phyloP scores from a whole-genome alignment of 345 rosid genomes.

The Carallia pectinifolia region DNA sequence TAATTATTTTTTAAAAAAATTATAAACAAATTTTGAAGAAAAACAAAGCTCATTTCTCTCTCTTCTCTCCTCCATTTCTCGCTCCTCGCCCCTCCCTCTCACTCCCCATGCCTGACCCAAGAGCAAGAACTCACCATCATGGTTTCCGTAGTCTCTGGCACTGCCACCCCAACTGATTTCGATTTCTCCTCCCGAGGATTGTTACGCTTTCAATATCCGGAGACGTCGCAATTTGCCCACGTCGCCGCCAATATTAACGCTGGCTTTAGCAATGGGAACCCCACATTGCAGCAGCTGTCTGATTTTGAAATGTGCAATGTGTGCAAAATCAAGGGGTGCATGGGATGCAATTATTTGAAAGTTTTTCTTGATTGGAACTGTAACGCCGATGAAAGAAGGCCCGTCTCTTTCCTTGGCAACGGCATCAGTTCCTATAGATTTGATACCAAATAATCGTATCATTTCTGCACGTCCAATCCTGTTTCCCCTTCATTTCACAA shows the following conservation, averaged over 20 bases:
- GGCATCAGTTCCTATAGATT: too few relatives aligned
- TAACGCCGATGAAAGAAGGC: too few relatives aligned
- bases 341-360: conserved; percentile 51
- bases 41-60: too few relatives aligned
- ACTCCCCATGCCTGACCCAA: conserved; percentile 29
- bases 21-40: too few relatives aligned
- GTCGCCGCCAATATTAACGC: not conserved
- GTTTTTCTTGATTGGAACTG: too few relatives aligned
- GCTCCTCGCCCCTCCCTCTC: too few relatives aligned
- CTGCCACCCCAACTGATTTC: not conserved
- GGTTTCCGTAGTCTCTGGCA: conserved; percentile 48
- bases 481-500: too few relatives aligned
- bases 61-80: too few relatives aligned
- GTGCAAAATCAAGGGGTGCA: conserved; percentile 64
- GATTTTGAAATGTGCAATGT: conserved; percentile 57
- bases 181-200: not conserved
- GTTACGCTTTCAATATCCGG: not conserved
- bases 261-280: not conserved
- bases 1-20: too few relatives aligned
- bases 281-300: conserved; percentile 21
- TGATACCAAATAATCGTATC: too few relatives aligned
- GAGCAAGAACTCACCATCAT: conserved; percentile 67
- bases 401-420: too few relatives aligned
- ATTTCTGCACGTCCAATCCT: too few relatives aligned
- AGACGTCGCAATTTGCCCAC: not conserved